Evolutionary conservation across 345 rosid genomes (phyloP), one percentile per base, ranked within the genome.

Genomic region (Hibiscus mutabilis): DNA sequence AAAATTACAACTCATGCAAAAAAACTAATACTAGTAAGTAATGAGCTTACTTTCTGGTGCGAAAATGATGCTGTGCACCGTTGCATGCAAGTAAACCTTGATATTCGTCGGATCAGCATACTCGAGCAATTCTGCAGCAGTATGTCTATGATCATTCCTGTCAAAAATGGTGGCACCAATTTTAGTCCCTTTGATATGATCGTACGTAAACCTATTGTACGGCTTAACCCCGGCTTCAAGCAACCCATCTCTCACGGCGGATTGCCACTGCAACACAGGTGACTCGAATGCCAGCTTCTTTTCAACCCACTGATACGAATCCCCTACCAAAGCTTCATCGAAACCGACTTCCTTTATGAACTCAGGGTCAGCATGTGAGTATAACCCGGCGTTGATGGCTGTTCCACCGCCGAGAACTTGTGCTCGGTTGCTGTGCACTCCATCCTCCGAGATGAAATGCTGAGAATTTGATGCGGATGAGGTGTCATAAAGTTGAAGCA

Each of bases 381-480:
- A 93, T 68, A 88, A 91, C 4, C 97, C 96, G 0, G 92, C 96
- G 42, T 91, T 93, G 31, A 91, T 37, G 27, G 86, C 89, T 6
- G 91, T 84, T 3, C 96, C 98, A 2, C 98, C 98, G 0, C 98
- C 97, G 0, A 93, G 86, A 4, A 93, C 96, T 1, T 96, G 87
- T 0, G 96, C 92, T 3, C 93, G 85, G 14, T 89, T 31, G 86
- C 84, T 91, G 79, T 75, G 78, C 15, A 93, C 98, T 0, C 96
- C 96, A 59, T 93, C 97, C 61, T 91, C 88, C 0, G 97, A 89
- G 27, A 87, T n/a, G 44, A 93, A 91, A 13, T 74, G 75, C 68
- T 93, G 93, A 13, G 98, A 75, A 40, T 89, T 81, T 0, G 97
- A 89, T 0, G 68, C 19, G 0, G 88, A 89, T 0, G 87, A 79